Conservation (phyloP, 2,329 filamentous ascomycete species). For the Pseudogymnoascus sp. region DNA sequence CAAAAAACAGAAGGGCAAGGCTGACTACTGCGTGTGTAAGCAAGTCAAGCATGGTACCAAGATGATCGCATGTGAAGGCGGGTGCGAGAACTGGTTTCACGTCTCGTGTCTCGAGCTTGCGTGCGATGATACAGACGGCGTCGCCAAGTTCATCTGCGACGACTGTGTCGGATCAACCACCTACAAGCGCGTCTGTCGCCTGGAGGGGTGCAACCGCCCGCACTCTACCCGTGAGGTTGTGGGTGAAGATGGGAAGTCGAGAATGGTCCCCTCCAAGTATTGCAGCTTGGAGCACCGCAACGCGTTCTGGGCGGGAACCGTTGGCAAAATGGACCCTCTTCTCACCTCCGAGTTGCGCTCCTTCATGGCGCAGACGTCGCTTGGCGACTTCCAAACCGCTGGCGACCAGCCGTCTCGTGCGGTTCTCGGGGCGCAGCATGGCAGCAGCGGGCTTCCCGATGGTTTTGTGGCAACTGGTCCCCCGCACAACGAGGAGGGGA, state of each 20-base stretch:
- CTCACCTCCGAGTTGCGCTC: background rate
- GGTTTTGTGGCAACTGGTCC: background rate
- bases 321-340: background rate
- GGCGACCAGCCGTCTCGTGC: background rate
- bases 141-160: conserved; percentile 25
- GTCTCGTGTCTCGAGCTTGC: conserved; percentile 26
- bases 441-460: background rate
- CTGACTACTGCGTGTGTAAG: conserved; percentile 28
- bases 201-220: conserved; percentile 8
- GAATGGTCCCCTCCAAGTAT: conserved; percentile 24
- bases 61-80: conserved; percentile 29
- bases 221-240: conserved; percentile 13
- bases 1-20: background rate
- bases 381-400: background rate
- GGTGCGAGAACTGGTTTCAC: conserved; percentile 30
- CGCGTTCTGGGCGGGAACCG: conserved; percentile 16
- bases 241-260: conserved; percentile 17
- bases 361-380: background rate
- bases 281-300: conserved; percentile 25
- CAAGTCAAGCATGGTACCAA: conserved; percentile 28
- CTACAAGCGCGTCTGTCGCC: conserved; percentile 28
- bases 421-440: background rate
- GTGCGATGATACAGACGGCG: conserved; percentile 17
- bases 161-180: conserved; percentile 25
- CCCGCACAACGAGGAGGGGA: background rate